Evolutionary conservation across 352 stramenopile species (phyloP), one percentile per base, ranked within the genome.

Genomic region (Thraustochytrium striatum): DNA sequence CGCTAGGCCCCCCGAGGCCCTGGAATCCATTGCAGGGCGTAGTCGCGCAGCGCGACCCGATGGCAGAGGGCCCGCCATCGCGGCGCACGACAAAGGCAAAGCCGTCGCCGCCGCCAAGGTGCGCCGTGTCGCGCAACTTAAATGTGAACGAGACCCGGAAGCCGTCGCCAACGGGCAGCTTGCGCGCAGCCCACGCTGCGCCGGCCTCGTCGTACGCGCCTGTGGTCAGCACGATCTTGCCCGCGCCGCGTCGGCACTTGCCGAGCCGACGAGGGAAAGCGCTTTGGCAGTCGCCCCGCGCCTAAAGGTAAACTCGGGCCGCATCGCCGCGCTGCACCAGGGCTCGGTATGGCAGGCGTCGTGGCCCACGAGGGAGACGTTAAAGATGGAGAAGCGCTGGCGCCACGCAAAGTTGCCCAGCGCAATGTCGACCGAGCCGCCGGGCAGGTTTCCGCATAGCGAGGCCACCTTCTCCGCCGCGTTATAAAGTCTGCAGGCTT

Each of bases 401-500:
- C 41, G 58, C 65, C 65, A 75, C 8, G n/a, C 25, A 39, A 75
- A 75, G 36, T 7, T 61, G 30, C 44, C 44, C 21, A 75, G 33
- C 41, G 32, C 44, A 0, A 75, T 38, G 41, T 75, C 21, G 32
- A 75, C 43, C 32, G 61, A 16, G 25, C 65, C 65, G 25, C 35
- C 44, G 0, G 65, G 44, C 3, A 75, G 33, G 7, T 25, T 55
- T 13, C 11, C 65, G 39, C 65, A 75, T 9, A 75, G 65, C 25
- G 43, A 3, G 19, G 43, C 9, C 41, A 58, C 25, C 1, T 72
- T 72, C 36, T 75, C 65, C 7, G 65, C 65, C 7, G 65, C 65
- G 25, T 75, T 75, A 43, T 75, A 75, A 41, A 75, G 47, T 16
- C 65, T 39, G 65, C 65, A 75, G 13, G 65, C 65, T 3, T 55